Conservation (phyloP, 768 basidiomycete genomes). For the Podaxis sp. region DNA sequence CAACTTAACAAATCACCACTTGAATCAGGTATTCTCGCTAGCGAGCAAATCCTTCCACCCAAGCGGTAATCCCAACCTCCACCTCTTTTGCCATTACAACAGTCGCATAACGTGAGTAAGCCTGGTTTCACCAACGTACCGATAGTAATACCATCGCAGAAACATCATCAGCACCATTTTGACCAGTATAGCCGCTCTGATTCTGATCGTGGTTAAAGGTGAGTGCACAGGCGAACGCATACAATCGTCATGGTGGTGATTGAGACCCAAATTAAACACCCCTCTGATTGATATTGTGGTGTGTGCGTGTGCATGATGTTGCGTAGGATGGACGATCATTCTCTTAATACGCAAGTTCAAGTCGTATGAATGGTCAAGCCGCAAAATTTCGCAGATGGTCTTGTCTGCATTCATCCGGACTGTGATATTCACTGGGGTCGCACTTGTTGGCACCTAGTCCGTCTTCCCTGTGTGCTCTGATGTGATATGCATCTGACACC, state of each 20-base stretch:
- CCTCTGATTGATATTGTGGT: no score
- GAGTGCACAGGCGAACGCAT: neutral
- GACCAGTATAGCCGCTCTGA: neutral
- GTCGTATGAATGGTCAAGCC: neutral
- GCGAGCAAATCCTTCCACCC: neutral
- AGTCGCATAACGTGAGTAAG: neutral
- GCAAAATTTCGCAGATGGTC: constrained; percentile 3
- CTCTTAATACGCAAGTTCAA: constrained; percentile 3
- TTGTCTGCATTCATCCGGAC: constrained; percentile 12
- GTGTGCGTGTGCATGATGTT: neutral
- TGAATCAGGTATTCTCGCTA: neutral
- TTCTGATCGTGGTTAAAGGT: constrained; percentile 1
- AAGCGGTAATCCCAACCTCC: neutral
- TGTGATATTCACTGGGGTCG: neutral
- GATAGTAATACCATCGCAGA: neutral
- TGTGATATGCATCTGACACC: neutral
- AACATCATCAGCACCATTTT: neutral
- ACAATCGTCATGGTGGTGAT: neutral
- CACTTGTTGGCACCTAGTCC: neutral
- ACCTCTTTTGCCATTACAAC: constrained; percentile 5
- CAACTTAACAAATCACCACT: neutral
- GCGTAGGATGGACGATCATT: neutral
- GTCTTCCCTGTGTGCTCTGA: neutral
- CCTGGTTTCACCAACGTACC: neutral
- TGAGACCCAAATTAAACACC: neutral